Evolutionary conservation across 75 land plant species (phyloP).

Genomic region (Pinus taeda): DNA sequence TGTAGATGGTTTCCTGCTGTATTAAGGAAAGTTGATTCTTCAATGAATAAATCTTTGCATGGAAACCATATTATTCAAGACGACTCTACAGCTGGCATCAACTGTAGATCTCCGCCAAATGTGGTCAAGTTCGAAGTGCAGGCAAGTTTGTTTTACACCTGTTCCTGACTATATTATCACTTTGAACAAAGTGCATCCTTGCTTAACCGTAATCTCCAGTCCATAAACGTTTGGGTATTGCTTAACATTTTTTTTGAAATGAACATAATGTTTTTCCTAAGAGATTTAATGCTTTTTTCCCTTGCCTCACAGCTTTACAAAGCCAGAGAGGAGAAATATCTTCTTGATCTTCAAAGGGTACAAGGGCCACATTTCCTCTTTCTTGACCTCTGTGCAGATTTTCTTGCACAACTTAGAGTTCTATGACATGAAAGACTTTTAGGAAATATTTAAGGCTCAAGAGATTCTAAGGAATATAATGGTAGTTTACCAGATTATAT

Average conservation of each 20-base stretch:
- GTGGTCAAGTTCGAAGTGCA: conserved; percentile 87
- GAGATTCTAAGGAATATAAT: not conserved
- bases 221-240: not conserved
- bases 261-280: no score
- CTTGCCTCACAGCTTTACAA: conserved; percentile 64
- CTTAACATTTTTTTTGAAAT: not conserved
- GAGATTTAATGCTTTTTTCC: not conserved
- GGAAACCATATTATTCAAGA: conserved; percentile 30
- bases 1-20: conserved; percentile 71
- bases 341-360: conserved; percentile 55
- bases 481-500: not conserved
- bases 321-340: conserved; percentile 78
- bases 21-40: conserved; percentile 18
- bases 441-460: not conserved
- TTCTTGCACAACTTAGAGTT: conserved; percentile 83
- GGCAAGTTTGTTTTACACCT: conserved; percentile 36
- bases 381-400: conserved; percentile 82
- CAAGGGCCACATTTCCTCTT: conserved; percentile 80
- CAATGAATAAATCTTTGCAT: conserved; percentile 15
- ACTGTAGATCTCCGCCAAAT: conserved; percentile 22
- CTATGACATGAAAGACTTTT: conserved; percentile 18
- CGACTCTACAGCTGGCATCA: conserved; percentile 18
- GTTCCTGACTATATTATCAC: not conserved
- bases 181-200: not conserved
- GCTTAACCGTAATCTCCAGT: not conserved